Conservation (phyloP, 257 asterid species). For the Hygrophila difformis region DNA sequence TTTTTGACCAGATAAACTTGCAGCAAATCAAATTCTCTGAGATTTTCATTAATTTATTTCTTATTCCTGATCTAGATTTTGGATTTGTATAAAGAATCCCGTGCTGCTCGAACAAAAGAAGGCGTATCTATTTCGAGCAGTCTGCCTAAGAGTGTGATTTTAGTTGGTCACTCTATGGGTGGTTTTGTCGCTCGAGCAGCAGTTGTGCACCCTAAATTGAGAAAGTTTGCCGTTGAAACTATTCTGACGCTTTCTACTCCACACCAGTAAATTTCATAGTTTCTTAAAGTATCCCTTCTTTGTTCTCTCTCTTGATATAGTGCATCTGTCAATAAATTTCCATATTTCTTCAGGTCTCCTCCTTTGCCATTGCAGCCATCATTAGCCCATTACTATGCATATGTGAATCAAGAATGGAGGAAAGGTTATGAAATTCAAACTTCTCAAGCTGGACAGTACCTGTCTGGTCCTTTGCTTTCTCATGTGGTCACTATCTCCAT, state of each 20-base stretch:
- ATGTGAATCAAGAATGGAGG: conserved; percentile 79
- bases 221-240: conserved; percentile 88
- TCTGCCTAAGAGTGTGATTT: conserved; percentile 73
- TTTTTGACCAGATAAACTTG: conserved; percentile 4
- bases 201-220: conserved; percentile 74
- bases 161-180: conserved; percentile 99
- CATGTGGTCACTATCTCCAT: conserved; percentile 68
- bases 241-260: conserved; percentile 89
- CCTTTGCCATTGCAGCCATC: conserved; percentile 94
- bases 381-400: conserved; percentile 70
- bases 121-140: conserved; percentile 54
- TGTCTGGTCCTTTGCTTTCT: conserved; percentile 58
- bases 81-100: conserved; percentile 74
- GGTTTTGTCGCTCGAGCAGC: conserved; percentile 99
- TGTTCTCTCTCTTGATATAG: conserved; percentile 7
- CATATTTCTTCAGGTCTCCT: conserved; percentile 58
- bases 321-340: conserved; percentile 16
- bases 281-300: conserved; percentile 12
- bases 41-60: conserved; percentile 9
- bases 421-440: conserved; percentile 67
- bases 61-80: conserved; percentile 43
- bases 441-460: conserved; percentile 48
- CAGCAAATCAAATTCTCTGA: conserved; percentile 1
- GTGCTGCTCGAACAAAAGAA: conserved; percentile 51
- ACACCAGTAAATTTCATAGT: conserved; percentile 60